Evolutionary conservation across 208 protist genomes (phyloP), one percentile per base, ranked within the genome.

Genomic region (Leishmania major): DNA sequence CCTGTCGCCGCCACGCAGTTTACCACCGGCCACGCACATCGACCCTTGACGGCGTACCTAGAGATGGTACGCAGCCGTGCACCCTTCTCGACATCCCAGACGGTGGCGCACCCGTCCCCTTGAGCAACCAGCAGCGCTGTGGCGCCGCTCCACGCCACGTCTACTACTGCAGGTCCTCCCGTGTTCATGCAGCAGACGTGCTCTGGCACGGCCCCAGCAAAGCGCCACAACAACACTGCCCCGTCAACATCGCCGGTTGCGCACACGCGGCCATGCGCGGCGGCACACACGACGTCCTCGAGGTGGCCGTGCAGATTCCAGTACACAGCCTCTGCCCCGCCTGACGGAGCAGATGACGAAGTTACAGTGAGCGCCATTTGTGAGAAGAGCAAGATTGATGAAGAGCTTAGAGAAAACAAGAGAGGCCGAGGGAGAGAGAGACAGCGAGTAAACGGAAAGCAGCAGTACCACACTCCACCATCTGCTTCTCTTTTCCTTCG

Each of bases 31-130:
- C 92, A 97, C 53, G 87, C 75, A 17, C 71, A 81, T n/a, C 88
- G 88, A 22, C 84, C 85, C 57, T 71, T 77, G 45, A 87, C 84
- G n/a, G 84, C 73, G 31, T 79, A 82, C 3, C 93, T 88, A 35
- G 83, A 90, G 17, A 90, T 57, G 2, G 84, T 87, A 0, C 83
- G 67, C 73, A 82, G n/a, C 59, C 67, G 72, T 62, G 75, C 71
- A 13, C 89, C 91, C 13, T 78, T 86, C 79, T 94, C 90, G n/a
- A 96, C 81, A 77, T 97, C 82, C 90, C 91, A 96, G 35, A 97
- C 66, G 2, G 79, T 85, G 22, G 94, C 87, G 3, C 72, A 87
- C 3, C 88, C 89, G 79, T 97, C 91, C 4, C 93, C 94, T 66
- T 96, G 93, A 37, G 94, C 93, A 45, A 84, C 81, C 35, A 89